Evolutionary conservation across 768 basidiomycete species (phyloP).

Genomic region (Russula lepida): DNA sequence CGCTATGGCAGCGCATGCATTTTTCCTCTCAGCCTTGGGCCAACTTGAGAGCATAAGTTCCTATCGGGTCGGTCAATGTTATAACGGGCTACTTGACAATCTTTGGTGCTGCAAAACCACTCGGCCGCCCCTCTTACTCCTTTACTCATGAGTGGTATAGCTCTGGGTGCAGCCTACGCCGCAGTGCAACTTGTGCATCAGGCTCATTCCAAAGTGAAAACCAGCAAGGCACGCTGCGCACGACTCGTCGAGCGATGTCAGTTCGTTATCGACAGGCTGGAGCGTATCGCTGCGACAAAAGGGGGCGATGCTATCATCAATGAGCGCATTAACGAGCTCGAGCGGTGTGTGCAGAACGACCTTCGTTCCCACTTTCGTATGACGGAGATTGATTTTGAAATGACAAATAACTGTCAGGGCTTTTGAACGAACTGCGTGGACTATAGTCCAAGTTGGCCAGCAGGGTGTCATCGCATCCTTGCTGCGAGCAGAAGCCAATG

Average conservation of each 20-base stretch:
- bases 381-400: neutral
- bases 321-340: constrained; percentile 15
- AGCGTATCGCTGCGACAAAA: constrained; percentile 5
- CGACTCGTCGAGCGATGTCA: constrained; percentile 21
- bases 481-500: constrained; percentile 15
- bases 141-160: constrained; percentile 11
- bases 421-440: constrained; percentile 14
- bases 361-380: neutral
- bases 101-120: neutral
- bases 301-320: constrained; percentile 3
- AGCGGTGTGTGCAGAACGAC: constrained; percentile 1
- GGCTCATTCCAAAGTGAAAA: constrained; percentile 19
- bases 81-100: neutral
- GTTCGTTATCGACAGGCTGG: constrained; percentile 13
- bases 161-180: constrained; percentile 17
- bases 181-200: constrained; percentile 20
- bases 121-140: neutral
- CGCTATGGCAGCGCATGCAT: neutral
- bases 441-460: constrained; percentile 15
- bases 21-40: neutral
- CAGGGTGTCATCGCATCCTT: constrained; percentile 17
- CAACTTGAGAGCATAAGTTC: neutral
- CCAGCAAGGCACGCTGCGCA: constrained; percentile 18
- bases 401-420: no score
- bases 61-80: neutral